A percentile compares a stretch with the other conserved stretches of the same genome.
These are phyloP conservation scores for Cordyceps javanica DNA, from an alignment of 2,329 filamentous ascomycete genomes.

Conservation along the genomic window DNA sequence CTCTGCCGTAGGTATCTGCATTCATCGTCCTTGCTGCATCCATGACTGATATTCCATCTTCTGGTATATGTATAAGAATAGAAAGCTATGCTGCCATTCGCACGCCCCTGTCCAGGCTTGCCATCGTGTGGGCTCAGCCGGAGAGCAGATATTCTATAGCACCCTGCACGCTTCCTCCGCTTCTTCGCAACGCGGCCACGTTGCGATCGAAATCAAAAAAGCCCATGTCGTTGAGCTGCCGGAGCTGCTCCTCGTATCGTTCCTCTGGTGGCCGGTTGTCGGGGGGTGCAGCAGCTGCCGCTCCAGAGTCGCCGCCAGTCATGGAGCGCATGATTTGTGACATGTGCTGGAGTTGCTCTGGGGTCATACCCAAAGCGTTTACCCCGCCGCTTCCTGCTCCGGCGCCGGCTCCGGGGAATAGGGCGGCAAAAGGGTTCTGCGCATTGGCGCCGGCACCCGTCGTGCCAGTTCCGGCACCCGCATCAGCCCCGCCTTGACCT, in stretches of 20 bases:
- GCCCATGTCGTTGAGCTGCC: constrained; percentile 97
- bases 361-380: constrained; percentile 43
- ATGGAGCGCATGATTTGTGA: constrained; percentile 42
- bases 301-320: constrained; percentile 25
- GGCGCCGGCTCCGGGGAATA: constrained; percentile 44
- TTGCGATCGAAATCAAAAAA: constrained; percentile 97
- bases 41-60: neutral
- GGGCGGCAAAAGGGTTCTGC: constrained; percentile 60
- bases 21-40: constrained; percentile 2
- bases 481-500: constrained; percentile 19
- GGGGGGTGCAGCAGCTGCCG: constrained; percentile 49
- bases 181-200: constrained; percentile 76
- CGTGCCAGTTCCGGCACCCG: constrained; percentile 15
- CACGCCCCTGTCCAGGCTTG: neutral
- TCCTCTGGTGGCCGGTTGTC: constrained; percentile 93
- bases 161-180: constrained; percentile 90
- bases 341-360: constrained; percentile 50
- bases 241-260: constrained; percentile 80
- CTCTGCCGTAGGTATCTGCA: neutral
- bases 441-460: constrained; percentile 15
- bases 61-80: constrained; percentile 10
- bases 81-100: neutral
- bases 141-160: constrained; percentile 69
- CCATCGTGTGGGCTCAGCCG: neutral
- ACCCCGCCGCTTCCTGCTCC: constrained; percentile 29